Conservation (phyloP, 2,329 filamentous ascomycete species). For the Monilinia fructigena region DNA sequence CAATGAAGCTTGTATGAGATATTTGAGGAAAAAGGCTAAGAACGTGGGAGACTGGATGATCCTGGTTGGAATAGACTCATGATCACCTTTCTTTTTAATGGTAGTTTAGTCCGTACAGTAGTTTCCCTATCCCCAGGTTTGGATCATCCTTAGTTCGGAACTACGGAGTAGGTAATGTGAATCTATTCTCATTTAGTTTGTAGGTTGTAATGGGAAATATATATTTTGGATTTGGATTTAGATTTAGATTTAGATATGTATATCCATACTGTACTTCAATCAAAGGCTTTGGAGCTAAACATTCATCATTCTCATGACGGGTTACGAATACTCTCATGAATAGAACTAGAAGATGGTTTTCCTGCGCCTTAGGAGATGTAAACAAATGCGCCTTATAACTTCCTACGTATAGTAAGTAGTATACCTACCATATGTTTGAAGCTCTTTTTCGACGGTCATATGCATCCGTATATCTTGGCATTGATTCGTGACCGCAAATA, state of each 20-base stretch:
- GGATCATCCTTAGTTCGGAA: background rate
- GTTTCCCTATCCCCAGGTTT: constrained; percentile 5
- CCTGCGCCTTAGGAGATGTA: background rate
- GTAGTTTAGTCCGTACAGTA: background rate
- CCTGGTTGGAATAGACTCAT: background rate
- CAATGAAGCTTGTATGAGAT: constrained; percentile 3
- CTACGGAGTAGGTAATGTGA: background rate
- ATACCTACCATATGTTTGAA: background rate
- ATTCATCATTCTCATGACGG: background rate
- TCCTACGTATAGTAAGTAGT: background rate
- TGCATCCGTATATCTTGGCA: constrained; percentile 10
- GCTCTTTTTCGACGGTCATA: background rate
- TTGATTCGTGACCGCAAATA: background rate
- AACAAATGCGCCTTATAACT: background rate
- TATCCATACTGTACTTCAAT: background rate
- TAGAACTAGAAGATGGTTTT: background rate
- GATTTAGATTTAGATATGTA: too few relatives aligned
- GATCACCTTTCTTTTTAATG: background rate
- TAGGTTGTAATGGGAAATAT: background rate
- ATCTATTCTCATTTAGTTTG: background rate
- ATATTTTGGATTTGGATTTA: too few relatives aligned
- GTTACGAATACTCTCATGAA: background rate
- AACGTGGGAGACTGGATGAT: background rate
- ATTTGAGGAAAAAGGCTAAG: background rate
- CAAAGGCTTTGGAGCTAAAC: background rate